A percentile compares a stretch with the other conserved stretches of the same genome.
phyloP scores from a whole-genome alignment of 202 grass and related monocot species.

The Brachypodium distachyon region DNA sequence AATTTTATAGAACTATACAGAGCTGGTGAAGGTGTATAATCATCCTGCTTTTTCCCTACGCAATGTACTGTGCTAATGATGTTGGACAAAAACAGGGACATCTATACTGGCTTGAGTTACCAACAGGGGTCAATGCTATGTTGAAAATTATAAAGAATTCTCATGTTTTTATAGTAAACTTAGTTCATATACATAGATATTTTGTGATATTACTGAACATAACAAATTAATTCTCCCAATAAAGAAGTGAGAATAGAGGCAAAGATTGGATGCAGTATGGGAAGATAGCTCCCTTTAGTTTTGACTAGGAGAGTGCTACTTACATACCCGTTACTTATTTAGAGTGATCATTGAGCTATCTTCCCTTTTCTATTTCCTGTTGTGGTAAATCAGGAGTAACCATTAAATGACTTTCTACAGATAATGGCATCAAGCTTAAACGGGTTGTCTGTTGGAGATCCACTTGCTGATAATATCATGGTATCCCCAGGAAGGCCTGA shows the following conservation, averaged over 20 bases:
- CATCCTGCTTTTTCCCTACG: neutral
- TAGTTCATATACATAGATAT: neutral
- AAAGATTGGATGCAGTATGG: neutral
- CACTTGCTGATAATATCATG: conserved; percentile 71
- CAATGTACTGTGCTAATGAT: neutral
- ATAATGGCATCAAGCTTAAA: conserved; percentile 99
- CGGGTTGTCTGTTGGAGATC: conserved; percentile 76
- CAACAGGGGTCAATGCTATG: neutral
- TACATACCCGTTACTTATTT: neutral
- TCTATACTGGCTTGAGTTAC: neutral
- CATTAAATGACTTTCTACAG: conserved; percentile 12
- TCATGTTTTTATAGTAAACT: neutral
- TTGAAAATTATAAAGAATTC: neutral
- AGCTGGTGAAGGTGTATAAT: neutral
- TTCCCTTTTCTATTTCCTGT: neutral
- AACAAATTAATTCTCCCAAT: neutral
- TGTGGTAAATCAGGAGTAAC: neutral
- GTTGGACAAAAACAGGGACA: neutral
- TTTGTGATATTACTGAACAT: neutral
- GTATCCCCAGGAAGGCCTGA: conserved; percentile 81
- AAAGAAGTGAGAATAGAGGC: neutral
- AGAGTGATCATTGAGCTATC: neutral
- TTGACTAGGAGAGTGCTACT: no score
- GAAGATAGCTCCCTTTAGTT: neutral
- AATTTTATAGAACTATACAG: no score